phyloP scores from a whole-genome alignment of 139 green algal genomes.

The Pedinophyceae sp. region DNA sequence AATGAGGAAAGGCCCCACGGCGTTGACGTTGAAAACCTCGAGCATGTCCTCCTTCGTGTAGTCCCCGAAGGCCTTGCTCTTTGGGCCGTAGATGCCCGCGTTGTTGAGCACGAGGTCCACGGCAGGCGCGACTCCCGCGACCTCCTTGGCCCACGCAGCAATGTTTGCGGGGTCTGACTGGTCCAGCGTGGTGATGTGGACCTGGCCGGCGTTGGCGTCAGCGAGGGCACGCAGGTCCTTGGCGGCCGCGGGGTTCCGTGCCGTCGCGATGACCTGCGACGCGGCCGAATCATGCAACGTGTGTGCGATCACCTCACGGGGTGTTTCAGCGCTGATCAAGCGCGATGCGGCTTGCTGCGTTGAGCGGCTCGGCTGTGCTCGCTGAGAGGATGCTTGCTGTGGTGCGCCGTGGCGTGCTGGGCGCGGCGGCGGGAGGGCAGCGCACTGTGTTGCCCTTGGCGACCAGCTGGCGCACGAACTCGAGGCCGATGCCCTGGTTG shows the following conservation, averaged over 20 bases:
- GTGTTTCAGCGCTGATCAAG: too few relatives aligned
- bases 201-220: not conserved
- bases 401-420: too few relatives aligned
- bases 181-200: conserved; percentile 11
- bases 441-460: conserved; percentile 22
- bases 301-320: too few relatives aligned
- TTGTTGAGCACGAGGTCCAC: conserved; percentile 39
- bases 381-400: too few relatives aligned
- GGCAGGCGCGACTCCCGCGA: too few relatives aligned
- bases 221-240: conserved; percentile 8
- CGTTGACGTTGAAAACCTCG: conserved; percentile 21
- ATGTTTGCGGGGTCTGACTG: conserved; percentile 9
- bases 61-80: conserved; percentile 5
- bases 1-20: conserved; percentile 35
- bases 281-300: too few relatives aligned
- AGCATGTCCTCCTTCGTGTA: conserved; percentile 28
- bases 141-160: not conserved
- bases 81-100: conserved; percentile 21
- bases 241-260: conserved; percentile 6
- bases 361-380: too few relatives aligned
- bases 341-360: too few relatives aligned
- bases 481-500: conserved; percentile 13
- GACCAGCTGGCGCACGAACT: conserved; percentile 23
- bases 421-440: too few relatives aligned
- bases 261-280: conserved; percentile 23